Evolutionary conservation across 306 rosid genomes (phyloP), one percentile per base, ranked within the genome.

Genomic region (Citrullus mucosospermus): DNA sequence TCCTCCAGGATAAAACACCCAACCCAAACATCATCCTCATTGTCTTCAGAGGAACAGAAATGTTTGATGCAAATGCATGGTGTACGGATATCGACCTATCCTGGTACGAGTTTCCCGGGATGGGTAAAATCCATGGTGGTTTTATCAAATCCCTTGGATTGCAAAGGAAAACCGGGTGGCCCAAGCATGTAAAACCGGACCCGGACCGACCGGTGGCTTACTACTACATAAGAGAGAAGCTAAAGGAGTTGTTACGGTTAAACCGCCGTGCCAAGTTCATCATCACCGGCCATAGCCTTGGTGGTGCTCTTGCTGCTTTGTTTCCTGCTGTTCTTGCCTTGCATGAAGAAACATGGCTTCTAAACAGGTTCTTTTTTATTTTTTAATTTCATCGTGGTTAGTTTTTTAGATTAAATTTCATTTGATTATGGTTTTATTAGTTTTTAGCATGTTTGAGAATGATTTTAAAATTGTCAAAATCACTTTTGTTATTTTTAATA

Each of bases 111-210:
- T 48, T 48, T 12, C 6, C 15, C 6, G 16, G 9, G 54, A 55
- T 81, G 1, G 98, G 96, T 39, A 90, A 50, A 78, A 85, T 90
- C 36, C 98, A 91, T 30, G 91, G 96, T 2, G 97, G 98, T 30
- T 93, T 91, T 50, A 88, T 91, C 92, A 93, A 93, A 75, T 89
- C 97, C 34, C 84, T 93, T 12, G 98, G 97, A 8, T 77, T 91
- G 46, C 91, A 84, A 8, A 86, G 79, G 58, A 82, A 76, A 30
- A 11, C 48, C 8, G 96, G 97, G 17, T 93, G 89, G 89, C 92
- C 97, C 0, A 79, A 81, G 57, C 65, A 87, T 2, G 48, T 83
- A 30, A 71, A 81, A 41, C 83, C 83, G 3, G 81, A 80, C 6
- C 80, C 8, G 4, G 87, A 76, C 60, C 80, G 18, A 78, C 87